Evolutionary conservation across 495 filamentous ascomycete species (phyloP).

Genomic region (Podospora fimiseda): DNA sequence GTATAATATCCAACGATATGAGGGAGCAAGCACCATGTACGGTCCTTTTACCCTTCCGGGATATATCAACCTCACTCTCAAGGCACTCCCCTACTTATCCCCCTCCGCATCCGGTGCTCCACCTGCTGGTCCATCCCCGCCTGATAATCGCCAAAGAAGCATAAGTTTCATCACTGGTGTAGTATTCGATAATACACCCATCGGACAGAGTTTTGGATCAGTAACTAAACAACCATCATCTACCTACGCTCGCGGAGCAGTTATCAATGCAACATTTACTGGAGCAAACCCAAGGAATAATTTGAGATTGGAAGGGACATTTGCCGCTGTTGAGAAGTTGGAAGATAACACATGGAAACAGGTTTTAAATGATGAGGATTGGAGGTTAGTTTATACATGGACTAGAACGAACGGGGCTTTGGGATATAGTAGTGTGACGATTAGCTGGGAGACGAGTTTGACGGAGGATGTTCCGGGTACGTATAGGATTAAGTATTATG

Average conservation of each 20-base stretch:
- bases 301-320: constrained; percentile 73
- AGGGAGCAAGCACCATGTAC: constrained; percentile 91
- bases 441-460: constrained; percentile 70
- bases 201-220: constrained; percentile 65
- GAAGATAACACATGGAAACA: constrained; percentile 55
- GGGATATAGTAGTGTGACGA: constrained; percentile 70
- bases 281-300: constrained; percentile 92
- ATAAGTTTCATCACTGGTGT: constrained; percentile 78
- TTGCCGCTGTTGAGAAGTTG: constrained; percentile 64
- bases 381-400: constrained; percentile 78
- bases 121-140: constrained; percentile 59
- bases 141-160: constrained; percentile 66
- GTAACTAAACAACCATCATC: constrained; percentile 50
- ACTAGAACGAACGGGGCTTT: constrained; percentile 62
- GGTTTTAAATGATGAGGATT: constrained; percentile 70
- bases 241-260: constrained; percentile 55
- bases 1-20: constrained; percentile 85
- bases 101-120: constrained; percentile 42
- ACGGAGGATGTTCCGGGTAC: constrained; percentile 49
- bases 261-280: constrained; percentile 65
- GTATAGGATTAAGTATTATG: constrained; percentile 81
- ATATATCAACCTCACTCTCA: constrained; percentile 76
- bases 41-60: constrained; percentile 76
- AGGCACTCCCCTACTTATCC: constrained; percentile 63
- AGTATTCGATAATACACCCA: constrained; percentile 61